Evolutionary conservation across 371 early-diverging fungal species (phyloP), one percentile per base, ranked within the genome.

Genomic region (Nematocida sp.): DNA sequence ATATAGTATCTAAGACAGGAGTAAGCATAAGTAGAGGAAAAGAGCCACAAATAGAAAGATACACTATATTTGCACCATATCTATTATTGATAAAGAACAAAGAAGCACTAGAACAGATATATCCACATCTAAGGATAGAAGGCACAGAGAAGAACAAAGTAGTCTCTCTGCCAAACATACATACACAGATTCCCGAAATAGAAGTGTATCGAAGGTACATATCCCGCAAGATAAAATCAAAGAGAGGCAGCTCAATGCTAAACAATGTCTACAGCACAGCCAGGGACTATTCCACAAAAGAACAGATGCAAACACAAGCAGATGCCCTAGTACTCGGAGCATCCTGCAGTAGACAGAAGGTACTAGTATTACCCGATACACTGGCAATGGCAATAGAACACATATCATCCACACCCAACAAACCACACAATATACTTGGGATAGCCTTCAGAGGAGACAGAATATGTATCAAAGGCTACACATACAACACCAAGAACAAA

Each of bases 171-270:
- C 7, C 17, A 11, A 17, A 38, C 15, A 11, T 66, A 31, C 46
- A 57, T 27, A 47, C 74, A 37, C 60, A 60, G 2, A 35, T 70
- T 32, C 74, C 74, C 19, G 61, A 60, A 3, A 23, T 46, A 31
- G 1, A 15, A 3, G 5, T 70, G 3, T 61, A 47, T 29, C 19
- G 27, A 29, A 21, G 19, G 41, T 70, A 58, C 47, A 17, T 70
- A 5, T 9, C 32, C 2, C 13, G 57, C 32, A 35, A 13, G 13
- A 43, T 66, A 23, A 38, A 43, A 27, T 27, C 32, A 32, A 57
- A 55, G n/a, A 45, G 43, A 1, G 19, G 32, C 19, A n/a, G 32
- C 9, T 40, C n/a, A 23, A 23, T 17, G 15, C 34, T 55, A 29
- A 11, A 7, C 7, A 31, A 35, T 27, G n/a, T 66, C 17, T n/a